Evolutionary conservation across 495 filamentous ascomycete species (phyloP).

Genomic region (Penicillium atrosanguineum): DNA sequence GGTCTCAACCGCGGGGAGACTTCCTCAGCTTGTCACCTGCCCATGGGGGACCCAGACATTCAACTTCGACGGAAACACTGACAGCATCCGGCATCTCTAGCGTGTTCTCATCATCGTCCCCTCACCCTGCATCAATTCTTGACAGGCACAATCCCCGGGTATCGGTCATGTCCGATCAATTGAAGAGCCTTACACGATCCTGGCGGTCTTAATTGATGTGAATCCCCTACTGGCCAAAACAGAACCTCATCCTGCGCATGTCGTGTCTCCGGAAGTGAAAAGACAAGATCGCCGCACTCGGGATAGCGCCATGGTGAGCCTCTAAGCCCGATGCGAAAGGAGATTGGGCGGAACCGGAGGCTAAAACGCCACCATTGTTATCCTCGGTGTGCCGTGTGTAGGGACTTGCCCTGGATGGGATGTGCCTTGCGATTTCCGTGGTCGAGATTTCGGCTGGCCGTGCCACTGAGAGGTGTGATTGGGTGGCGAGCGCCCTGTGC

Average conservation of each 20-base stretch:
- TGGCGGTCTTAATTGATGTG: too few species aligned
- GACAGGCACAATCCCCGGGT: neutral
- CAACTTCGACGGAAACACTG: neutral
- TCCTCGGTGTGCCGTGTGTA: neutral
- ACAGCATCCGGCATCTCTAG: neutral
- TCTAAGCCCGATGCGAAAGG: neutral
- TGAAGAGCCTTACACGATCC: too few species aligned
- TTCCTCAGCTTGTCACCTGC: neutral
- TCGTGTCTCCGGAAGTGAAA: neutral
- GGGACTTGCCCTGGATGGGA: neutral
- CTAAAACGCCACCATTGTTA: neutral
- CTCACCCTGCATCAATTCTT: neutral
- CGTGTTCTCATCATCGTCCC: neutral
- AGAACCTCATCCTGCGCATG: too few species aligned
- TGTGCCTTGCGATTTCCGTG: neutral
- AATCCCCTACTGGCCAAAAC: too few species aligned
- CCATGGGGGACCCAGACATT: conserved; percentile 4
- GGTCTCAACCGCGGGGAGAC: conserved; percentile 5
- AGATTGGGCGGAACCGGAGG: neutral
- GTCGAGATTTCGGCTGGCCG: neutral
- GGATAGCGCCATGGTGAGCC: neutral
- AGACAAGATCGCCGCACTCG: neutral
- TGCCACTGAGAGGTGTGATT: neutral
- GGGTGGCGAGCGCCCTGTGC: too few species aligned
- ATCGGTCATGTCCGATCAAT: neutral